Evolutionary conservation across 371 early-diverging fungal species (phyloP).

Genomic region (Apophysomyces trapeziformis): DNA sequence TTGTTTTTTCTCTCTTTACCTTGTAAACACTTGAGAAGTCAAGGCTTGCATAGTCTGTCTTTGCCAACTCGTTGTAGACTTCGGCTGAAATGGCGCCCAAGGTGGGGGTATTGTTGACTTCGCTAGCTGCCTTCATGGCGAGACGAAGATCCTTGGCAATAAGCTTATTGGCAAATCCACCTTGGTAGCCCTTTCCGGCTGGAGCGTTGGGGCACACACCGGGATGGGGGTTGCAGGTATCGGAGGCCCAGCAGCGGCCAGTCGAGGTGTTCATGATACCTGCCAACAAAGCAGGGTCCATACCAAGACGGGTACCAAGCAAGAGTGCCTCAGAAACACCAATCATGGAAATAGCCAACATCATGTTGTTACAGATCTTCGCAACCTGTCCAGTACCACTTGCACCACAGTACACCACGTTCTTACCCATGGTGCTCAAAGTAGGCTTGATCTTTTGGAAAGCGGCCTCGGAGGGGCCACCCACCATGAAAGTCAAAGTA

Average conservation of each 20-base stretch:
- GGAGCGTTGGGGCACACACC: conserved; percentile 85
- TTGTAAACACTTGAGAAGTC: conserved; percentile 84
- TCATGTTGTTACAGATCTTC: conserved; percentile 97
- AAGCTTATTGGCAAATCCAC: conserved; percentile 88
- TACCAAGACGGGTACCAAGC: conserved; percentile 85
- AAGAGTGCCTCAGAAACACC: conserved; percentile 93
- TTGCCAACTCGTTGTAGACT: conserved; percentile 75
- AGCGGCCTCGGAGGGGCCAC: conserved; percentile 61
- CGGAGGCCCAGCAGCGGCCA: conserved; percentile 93
- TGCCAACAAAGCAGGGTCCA: conserved; percentile 88
- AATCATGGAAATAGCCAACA: conserved; percentile 93
- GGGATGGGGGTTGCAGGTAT: conserved; percentile 92
- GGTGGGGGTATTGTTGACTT: conserved; percentile 69
- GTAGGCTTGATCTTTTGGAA: conserved; percentile 73
- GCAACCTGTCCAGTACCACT: conserved; percentile 93
- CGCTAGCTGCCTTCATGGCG: conserved; percentile 87
- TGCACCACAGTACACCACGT: conserved; percentile 90
- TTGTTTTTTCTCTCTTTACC: conserved; percentile 25
- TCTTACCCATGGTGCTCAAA: conserved; percentile 89
- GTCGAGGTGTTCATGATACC: conserved; percentile 87
- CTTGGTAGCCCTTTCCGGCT: conserved; percentile 82
- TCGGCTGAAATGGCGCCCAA: conserved; percentile 81
- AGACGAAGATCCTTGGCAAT: conserved; percentile 96
- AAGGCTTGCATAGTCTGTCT: conserved; percentile 59
- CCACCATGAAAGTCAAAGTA: conserved; percentile 97